Evolutionary conservation across 208 protist genomes (phyloP).

Genomic region (Endotrypanum monterogeii): DNA sequence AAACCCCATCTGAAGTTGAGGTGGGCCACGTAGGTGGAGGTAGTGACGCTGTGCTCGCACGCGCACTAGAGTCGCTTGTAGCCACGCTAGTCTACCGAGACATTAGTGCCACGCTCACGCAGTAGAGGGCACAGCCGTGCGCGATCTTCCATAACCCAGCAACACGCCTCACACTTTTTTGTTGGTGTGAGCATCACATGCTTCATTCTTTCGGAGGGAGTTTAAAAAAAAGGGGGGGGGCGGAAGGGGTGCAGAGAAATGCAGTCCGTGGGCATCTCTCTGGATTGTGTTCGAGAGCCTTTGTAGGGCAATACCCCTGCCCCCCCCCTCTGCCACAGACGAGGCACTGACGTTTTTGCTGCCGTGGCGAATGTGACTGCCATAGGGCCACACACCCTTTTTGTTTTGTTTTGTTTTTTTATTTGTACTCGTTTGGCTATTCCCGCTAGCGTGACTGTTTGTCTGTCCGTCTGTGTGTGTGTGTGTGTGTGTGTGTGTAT

Average conservation of each 20-base stretch:
- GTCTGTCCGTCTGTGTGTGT: background rate
- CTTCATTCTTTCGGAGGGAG: too few relatives aligned
- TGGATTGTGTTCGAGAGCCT: background rate
- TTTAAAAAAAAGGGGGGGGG: too few relatives aligned
- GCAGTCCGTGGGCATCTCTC: too few relatives aligned
- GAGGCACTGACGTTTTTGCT: background rate
- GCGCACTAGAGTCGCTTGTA: conserved; percentile 25
- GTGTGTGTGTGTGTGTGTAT: background rate
- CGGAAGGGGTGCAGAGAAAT: too few relatives aligned
- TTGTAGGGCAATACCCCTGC: background rate
- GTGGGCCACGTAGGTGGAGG: background rate
- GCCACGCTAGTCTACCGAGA: conserved; percentile 33
- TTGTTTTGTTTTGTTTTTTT: background rate
- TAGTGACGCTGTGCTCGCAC: conserved; percentile 1
- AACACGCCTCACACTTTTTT: background rate
- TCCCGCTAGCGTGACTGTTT: too few relatives aligned
- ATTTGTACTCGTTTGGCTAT: background rate
- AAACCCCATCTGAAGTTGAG: background rate
- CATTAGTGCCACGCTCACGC: background rate
- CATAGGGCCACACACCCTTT: background rate
- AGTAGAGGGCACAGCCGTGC: background rate
- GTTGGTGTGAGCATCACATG: too few relatives aligned
- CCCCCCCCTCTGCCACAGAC: background rate
- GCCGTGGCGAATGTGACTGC: background rate
- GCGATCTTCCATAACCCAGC: background rate